Evolutionary conservation across 441 rosid species (phyloP), one percentile per base, ranked within the genome.

Genomic region (Pelargonium cotyledonis): DNA sequence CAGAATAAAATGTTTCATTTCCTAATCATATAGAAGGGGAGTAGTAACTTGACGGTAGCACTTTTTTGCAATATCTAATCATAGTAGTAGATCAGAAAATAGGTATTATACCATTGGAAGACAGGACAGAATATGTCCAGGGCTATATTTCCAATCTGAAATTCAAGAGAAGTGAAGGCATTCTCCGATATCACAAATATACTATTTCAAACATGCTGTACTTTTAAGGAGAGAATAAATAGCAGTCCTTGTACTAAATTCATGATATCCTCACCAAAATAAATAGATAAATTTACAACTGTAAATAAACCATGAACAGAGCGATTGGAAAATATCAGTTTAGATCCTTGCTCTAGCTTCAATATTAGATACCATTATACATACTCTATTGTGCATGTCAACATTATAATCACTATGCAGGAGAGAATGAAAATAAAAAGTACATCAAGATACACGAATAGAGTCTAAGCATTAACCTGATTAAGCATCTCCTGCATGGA

Each of bases 401-500:
- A 29, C 31, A 1, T 29, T 29, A 29, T 3, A 29, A 3, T 29
- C 31, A 29, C 31, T 29, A 29, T 29, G 31, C 31, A 29, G 31
- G 3, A 29, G 31, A 29, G 31, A 29, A 29, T 29, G 31, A 29
- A 29, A 29, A 29, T 29, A 29, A 29, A 29, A 29, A 29, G 31
- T 29, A 29, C 49, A 44, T 44, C 12, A 4, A 44, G 12, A 44
- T 44, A 44, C 1, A 16, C 10, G 40, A 16, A 38, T 46, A 12
- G 12, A 66, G 35, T 51, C 43, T 63, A 26, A 61, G 65, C 67
- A 72, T 66, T 84, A 68, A 95, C 99, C 98, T 95, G 99, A 81
- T 86, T 82, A 74, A 95, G 81, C 66, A 68, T 81, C 65, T 85
- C 87, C 67, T 88, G 94, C 92, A 89, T 80, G 14, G 88, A 80